These are phyloP conservation scores for Pestalotiopsis sp. DNA, from an alignment of 2,329 filamentous ascomycete genomes.

Conservation along the genomic window DNA sequence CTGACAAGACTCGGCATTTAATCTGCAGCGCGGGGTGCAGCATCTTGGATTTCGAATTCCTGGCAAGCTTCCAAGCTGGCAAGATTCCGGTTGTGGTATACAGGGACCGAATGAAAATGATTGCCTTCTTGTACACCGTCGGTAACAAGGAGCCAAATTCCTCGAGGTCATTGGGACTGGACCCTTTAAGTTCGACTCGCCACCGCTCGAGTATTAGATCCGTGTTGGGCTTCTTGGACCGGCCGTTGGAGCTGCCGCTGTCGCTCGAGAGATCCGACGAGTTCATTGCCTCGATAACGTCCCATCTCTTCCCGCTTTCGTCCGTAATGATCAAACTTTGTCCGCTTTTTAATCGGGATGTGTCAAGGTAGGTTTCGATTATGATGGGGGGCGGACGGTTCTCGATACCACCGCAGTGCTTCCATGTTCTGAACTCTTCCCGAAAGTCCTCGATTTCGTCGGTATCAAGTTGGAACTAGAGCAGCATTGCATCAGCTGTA, in stretches of 20 bases:
- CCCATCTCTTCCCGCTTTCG: conserved; percentile 88
- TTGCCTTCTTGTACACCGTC: conserved; percentile 95
- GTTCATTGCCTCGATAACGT: conserved; percentile 83
- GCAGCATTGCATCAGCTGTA: conserved; percentile 15
- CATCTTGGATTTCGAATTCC: conserved; percentile 73
- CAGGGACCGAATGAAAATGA: conserved; percentile 89
- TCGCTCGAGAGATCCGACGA: conserved; percentile 58
- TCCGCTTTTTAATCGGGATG: conserved; percentile 75
- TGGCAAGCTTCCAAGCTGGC: conserved; percentile 82
- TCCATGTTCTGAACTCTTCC: conserved; percentile 83
- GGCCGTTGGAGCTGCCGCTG: conserved; percentile 47
- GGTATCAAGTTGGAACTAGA: conserved; percentile 90
- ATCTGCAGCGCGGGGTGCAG: conserved; percentile 70
- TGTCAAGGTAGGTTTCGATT: conserved; percentile 89
- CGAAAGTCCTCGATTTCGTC: conserved; percentile 88
- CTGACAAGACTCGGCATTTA: conserved; percentile 77
- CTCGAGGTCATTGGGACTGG: conserved; percentile 47
- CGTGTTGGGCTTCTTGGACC: conserved; percentile 51
- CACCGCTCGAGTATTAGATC: conserved; percentile 90
- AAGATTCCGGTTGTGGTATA: conserved; percentile 81
- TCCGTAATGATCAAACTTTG: conserved; percentile 89
- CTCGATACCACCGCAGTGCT: conserved; percentile 73
- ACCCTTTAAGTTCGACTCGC: conserved; percentile 78
- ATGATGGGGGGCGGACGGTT: conserved; percentile 81
- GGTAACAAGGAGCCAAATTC: conserved; percentile 71